phyloP scores from a whole-genome alignment of 208 protist genomes.

The Wallacemonas sp. region DNA sequence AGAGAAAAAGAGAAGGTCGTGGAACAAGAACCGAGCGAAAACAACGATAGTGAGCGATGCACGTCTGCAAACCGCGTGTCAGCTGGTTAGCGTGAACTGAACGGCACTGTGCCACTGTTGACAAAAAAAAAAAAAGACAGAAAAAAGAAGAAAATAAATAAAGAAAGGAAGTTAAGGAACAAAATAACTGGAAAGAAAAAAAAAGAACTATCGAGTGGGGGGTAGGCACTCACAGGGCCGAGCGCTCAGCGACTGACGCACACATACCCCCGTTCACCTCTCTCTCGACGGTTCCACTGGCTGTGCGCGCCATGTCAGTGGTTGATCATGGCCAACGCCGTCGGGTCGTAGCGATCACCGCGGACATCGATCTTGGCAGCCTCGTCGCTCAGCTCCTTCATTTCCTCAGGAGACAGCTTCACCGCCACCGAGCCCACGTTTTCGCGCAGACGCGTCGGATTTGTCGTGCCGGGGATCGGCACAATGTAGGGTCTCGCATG shows the following conservation, averaged over 20 bases:
- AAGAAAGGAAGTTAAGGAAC: neutral
- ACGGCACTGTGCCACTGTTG: too few species aligned
- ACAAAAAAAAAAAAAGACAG: neutral
- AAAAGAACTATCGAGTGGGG: too few species aligned
- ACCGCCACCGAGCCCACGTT: conserved; percentile 15
- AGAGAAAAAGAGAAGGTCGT: neutral
- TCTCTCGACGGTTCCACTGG: too few species aligned
- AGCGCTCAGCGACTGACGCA: too few species aligned
- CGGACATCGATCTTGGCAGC: conserved; percentile 5
- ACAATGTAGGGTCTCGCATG: conserved; percentile 26
- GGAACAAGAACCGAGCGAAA: too few species aligned
- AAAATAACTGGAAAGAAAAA: neutral
- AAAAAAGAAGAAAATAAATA: neutral
- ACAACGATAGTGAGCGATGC: too few species aligned
- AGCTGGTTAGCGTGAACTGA: too few species aligned
- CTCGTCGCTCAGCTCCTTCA: conserved; percentile 17
- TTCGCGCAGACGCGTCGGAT: conserved; percentile 18
- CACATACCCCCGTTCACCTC: too few species aligned
- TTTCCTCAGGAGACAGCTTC: conserved; percentile 14
- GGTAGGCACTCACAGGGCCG: too few species aligned
- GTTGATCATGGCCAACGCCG: conserved; percentile 11
- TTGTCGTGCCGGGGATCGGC: conserved; percentile 32
- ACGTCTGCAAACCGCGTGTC: too few species aligned
- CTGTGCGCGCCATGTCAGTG: too few species aligned
- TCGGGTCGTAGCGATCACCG: conserved; percentile 15